These are phyloP conservation scores for Eimeria zaria DNA, from an alignment of 169 alveolate genomes.

Conservation along the genomic window DNA sequence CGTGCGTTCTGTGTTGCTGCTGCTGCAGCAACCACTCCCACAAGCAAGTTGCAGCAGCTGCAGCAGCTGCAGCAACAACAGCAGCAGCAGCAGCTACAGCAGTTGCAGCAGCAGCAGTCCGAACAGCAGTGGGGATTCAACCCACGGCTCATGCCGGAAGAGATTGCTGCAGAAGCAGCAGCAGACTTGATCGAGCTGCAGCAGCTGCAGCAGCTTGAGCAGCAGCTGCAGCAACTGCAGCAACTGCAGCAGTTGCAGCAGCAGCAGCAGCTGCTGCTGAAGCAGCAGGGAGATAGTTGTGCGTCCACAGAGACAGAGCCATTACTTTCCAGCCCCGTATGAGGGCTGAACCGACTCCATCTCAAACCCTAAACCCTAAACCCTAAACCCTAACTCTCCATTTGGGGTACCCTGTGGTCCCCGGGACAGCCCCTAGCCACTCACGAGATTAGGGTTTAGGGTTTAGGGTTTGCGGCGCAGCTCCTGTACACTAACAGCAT, in stretches of 20 bases:
- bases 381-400: background rate
- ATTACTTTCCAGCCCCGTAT: constrained; percentile 30
- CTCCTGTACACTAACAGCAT: constrained; percentile 42
- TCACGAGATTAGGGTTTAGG: background rate
- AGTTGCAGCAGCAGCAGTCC: constrained; percentile 33
- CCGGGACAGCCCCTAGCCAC: background rate
- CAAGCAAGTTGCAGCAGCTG: too few species aligned
- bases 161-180: constrained; percentile 59
- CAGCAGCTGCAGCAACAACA: background rate
- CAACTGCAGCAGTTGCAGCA: constrained; percentile 55
- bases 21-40: constrained; percentile 58
- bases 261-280: constrained; percentile 3
- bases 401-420: too few species aligned
- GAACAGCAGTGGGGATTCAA: constrained; percentile 46
- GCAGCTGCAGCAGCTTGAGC: constrained; percentile 2
- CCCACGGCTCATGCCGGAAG: constrained; percentile 51
- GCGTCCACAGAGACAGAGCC: constrained; percentile 11
- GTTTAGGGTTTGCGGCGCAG: constrained; percentile 60
- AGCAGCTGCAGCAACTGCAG: constrained; percentile 46
- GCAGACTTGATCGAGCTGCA: background rate
- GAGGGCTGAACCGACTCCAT: background rate
- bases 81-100: background rate
- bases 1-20: constrained; percentile 75
- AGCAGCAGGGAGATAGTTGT: constrained; percentile 9
- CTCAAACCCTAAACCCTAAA: constrained; percentile 23